Evolutionary conservation across 2,329 filamentous ascomycete genomes (phyloP).

Genomic region (Penicillium janthinellum): DNA sequence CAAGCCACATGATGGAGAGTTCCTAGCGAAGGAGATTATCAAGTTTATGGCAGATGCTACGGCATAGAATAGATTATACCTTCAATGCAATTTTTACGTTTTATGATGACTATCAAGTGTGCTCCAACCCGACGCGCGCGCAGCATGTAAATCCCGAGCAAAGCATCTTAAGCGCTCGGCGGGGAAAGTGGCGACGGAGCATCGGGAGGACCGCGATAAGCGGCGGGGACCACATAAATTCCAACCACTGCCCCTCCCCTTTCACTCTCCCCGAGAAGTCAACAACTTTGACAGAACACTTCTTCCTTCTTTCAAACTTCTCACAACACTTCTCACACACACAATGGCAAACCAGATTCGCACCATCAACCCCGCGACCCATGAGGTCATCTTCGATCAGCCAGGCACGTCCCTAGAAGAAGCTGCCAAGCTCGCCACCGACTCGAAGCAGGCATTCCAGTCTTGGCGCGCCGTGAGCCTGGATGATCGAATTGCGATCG

Average conservation of each 20-base stretch:
- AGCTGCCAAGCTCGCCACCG: constrained; percentile 25
- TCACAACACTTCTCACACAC: background rate
- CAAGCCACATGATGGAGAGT: constrained; percentile 27
- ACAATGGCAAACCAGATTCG: constrained; percentile 32
- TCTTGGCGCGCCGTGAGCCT: constrained; percentile 71
- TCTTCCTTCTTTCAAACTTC: background rate
- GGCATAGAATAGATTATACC: background rate
- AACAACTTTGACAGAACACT: background rate
- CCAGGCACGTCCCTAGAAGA: constrained; percentile 59
- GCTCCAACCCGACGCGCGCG: background rate
- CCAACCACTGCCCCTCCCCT: constrained; percentile 10
- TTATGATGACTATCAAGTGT: background rate
- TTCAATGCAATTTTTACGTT: background rate
- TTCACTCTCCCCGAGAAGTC: background rate
- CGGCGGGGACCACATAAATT: constrained; percentile 13
- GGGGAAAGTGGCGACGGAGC: background rate
- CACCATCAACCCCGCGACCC: constrained; percentile 87
- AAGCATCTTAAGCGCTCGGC: background rate
- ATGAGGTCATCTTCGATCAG: constrained; percentile 77
- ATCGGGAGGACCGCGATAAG: constrained; percentile 9
- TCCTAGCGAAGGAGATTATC: constrained; percentile 22
- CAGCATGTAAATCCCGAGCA: background rate
- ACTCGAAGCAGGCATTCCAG: constrained; percentile 33
- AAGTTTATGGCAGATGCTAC: constrained; percentile 20
- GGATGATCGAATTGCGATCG: constrained; percentile 72